These are phyloP conservation scores for Ganoderma meredithae DNA, from an alignment of 1,284 basidiomycete genomes.

Conservation along the genomic window DNA sequence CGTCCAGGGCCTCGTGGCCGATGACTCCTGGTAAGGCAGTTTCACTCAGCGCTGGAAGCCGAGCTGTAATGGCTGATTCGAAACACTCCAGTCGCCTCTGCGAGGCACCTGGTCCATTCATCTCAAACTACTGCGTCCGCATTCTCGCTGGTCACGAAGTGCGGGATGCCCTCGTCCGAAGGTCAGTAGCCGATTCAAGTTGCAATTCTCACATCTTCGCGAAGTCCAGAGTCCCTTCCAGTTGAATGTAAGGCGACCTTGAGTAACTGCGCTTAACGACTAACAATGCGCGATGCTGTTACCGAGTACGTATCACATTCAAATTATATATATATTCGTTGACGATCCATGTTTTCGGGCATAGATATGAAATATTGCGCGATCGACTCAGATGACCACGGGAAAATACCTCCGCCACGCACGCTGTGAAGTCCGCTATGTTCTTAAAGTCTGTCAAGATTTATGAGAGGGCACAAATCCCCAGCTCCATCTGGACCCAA, in stretches of 20 bases:
- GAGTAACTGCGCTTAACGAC: too few relatives aligned
- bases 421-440: neutral
- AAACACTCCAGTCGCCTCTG: neutral
- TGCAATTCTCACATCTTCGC: neutral
- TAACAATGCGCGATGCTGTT: neutral
- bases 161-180: neutral
- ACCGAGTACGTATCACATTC: neutral
- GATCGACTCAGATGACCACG: neutral
- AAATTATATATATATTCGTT: neutral
- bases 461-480: neutral
- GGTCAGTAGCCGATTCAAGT: neutral
- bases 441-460: neutral
- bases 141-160: neutral
- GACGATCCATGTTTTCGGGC: neutral
- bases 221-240: neutral
- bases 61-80: neutral
- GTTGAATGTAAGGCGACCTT: neutral
- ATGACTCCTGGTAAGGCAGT: neutral
- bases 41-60: neutral
- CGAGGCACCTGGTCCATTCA: neutral
- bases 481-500: neutral
- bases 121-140: too few relatives aligned
- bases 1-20: neutral
- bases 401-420: neutral
- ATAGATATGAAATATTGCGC: neutral